Conservation (phyloP, 177 flowering plant genomes). For the Tripterygium wilfordii region DNA sequence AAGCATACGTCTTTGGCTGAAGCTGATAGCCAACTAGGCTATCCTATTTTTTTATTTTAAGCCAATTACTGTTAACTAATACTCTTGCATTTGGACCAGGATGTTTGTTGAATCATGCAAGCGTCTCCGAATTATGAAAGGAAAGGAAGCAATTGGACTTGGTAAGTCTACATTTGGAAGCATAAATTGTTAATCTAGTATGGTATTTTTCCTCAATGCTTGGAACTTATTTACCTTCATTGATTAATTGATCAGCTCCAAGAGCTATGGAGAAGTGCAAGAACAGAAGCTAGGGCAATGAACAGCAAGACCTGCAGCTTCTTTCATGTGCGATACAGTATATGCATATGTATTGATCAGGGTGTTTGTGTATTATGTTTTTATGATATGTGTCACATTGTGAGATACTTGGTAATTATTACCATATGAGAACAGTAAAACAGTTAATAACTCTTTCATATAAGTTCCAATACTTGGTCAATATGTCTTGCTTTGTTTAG, state of each 20-base stretch:
- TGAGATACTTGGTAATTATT: too few relatives aligned
- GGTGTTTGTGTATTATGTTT: conserved; percentile 10
- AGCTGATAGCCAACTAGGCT: too few relatives aligned
- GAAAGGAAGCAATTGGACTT: conserved; percentile 70
- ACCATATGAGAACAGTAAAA: too few relatives aligned
- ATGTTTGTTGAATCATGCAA: conserved; percentile 88
- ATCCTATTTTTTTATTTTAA: too few relatives aligned
- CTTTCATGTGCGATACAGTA: too few relatives aligned
- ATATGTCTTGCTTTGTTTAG: too few relatives aligned
- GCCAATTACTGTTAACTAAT: background rate
- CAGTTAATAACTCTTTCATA: too few relatives aligned
- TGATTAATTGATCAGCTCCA: conserved; percentile 27
- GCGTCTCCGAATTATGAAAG: conserved; percentile 76
- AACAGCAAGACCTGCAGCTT: conserved; percentile 14
- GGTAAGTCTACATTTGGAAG: conserved; percentile 29
- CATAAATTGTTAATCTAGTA: background rate
- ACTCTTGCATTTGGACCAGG: conserved; percentile 18
- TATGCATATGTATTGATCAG: conserved; percentile 28
- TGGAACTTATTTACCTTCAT: too few relatives aligned
- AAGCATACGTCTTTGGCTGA: too few relatives aligned
- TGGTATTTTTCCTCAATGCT: too few relatives aligned
- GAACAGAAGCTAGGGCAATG: conserved; percentile 25
- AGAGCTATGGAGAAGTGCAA: conserved; percentile 47
- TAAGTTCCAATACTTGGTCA: too few relatives aligned
- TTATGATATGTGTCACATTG: conserved; percentile 3